Percentiles rank a stretch among this genome's conserved stretches.
phyloP scores from a whole-genome alignment of 345 rosid species.

The Salix suchowensis region DNA sequence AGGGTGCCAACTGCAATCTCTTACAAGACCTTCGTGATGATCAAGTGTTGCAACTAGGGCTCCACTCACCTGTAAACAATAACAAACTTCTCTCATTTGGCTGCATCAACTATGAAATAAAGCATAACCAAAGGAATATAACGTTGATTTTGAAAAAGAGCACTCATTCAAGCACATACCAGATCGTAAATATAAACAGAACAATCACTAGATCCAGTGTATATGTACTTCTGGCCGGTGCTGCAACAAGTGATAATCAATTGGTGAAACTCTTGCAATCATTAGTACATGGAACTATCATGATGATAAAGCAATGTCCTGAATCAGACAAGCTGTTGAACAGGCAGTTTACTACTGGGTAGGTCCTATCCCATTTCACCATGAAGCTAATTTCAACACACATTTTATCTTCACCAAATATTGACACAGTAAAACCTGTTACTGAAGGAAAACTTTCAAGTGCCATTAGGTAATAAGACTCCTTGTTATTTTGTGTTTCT shows the following conservation, averaged over 20 bases:
- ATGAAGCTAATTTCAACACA: neutral
- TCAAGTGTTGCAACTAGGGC: conserved; percentile 42
- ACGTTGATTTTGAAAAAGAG: neutral
- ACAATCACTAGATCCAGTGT: conserved; percentile 54
- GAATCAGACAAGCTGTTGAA: neutral
- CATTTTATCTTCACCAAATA: too few species aligned
- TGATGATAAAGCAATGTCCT: neutral
- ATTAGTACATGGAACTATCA: neutral
- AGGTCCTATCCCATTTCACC: neutral
- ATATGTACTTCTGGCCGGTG: conserved; percentile 67
- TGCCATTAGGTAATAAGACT: neutral
- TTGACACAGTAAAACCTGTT: neutral
- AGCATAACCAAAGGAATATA: neutral
- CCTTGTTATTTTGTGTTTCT: neutral
- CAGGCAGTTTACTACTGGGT: neutral
- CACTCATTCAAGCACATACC: conserved; percentile 25
- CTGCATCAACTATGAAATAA: neutral
- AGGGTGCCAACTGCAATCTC: conserved; percentile 78
- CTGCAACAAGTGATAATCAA: conserved; percentile 34
- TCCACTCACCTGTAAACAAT: conserved; percentile 43
- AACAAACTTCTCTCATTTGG: neutral
- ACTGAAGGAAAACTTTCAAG: neutral
- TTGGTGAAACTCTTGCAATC: neutral
- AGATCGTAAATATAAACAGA: conserved; percentile 54
- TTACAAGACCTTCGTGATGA: conserved; percentile 37